Evolutionary conservation across 805 yeast species (phyloP).

Genomic region (Clavispora vitiphila): DNA sequence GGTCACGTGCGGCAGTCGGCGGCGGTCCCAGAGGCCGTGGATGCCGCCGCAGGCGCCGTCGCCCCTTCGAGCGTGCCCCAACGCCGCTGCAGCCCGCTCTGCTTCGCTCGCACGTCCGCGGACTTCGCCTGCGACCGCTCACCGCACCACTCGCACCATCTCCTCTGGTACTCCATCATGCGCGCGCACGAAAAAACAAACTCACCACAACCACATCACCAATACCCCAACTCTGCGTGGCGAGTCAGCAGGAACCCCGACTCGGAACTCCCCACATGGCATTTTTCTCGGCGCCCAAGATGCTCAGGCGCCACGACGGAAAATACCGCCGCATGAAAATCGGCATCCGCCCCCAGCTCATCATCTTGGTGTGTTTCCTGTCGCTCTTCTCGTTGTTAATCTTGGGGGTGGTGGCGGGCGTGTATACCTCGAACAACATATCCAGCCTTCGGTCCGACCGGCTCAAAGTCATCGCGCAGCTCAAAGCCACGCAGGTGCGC

Average conservation of each 20-base stretch:
- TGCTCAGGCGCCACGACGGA: conserved; percentile 1
- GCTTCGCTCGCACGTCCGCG: no score
- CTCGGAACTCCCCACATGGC: not conserved
- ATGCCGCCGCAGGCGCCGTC: no score
- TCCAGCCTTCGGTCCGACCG: conserved; percentile 63
- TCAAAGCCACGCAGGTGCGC: conserved; percentile 73
- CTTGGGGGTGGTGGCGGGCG: conserved; percentile 67
- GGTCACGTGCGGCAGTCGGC: no score
- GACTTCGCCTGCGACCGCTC: no score
- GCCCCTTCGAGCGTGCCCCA: no score
- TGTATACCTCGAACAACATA: conserved; percentile 63
- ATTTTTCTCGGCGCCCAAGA: not conserved
- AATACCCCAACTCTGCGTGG: not conserved
- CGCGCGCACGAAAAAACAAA: no score
- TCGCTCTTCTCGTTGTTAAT: conserved; percentile 67
- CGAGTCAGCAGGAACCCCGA: not conserved
- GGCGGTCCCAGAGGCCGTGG: no score
- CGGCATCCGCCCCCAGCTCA: conserved; percentile 73
- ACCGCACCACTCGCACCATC: no score
- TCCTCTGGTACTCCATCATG: no score
- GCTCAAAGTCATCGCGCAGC: conserved; percentile 69
- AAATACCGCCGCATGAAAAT: conserved; percentile 32
- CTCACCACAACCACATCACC: not conserved
- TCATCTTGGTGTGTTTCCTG: conserved; percentile 62
- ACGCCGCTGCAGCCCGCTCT: no score